A percentile compares a stretch with the other conserved stretches of the same genome.
Evolutionary conservation across 2,329 filamentous ascomycete genomes (phyloP).

Genomic region (Purpureocillium takamizusanense): DNA sequence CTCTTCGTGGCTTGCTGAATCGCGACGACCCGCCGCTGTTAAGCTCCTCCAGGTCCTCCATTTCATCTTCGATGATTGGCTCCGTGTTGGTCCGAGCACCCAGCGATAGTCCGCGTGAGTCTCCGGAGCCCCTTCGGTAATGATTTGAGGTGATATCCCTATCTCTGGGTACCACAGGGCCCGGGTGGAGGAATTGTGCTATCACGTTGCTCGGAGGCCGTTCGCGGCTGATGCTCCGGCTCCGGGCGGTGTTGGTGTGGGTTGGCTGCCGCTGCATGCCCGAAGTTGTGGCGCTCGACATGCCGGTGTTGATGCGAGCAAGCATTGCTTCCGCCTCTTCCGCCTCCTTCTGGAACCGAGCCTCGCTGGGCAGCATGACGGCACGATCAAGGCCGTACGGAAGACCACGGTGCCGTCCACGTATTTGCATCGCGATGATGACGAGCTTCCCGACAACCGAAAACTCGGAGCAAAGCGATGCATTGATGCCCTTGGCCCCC

Average conservation of each 20-base stretch:
- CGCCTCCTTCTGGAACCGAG: conserved; percentile 43
- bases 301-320: conserved; percentile 24
- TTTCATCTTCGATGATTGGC: conserved; percentile 16
- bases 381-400: conserved; percentile 59
- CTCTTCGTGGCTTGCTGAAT: conserved; percentile 14
- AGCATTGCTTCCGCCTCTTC: conserved; percentile 34
- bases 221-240: conserved; percentile 28
- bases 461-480: conserved; percentile 79
- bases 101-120: conserved; percentile 8
- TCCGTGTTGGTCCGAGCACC: conserved; percentile 13
- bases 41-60: conserved; percentile 15
- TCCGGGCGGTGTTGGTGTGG: conserved; percentile 17
- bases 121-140: conserved; percentile 17
- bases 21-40: conserved; percentile 15
- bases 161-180: conserved; percentile 28
- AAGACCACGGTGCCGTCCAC: conserved; percentile 58
- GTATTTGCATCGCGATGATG: conserved; percentile 60
- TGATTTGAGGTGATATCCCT: conserved; percentile 7
- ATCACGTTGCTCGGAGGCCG: conserved; percentile 32
- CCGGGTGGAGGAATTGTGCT: conserved; percentile 38
- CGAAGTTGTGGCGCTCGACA: conserved; percentile 21
- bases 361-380: conserved; percentile 48
- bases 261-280: conserved; percentile 19
- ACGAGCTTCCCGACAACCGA: conserved; percentile 61
- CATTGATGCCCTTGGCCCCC: conserved; percentile 66